phyloP scores from a whole-genome alignment of 768 basidiomycete species.

The Suillus americanus region DNA sequence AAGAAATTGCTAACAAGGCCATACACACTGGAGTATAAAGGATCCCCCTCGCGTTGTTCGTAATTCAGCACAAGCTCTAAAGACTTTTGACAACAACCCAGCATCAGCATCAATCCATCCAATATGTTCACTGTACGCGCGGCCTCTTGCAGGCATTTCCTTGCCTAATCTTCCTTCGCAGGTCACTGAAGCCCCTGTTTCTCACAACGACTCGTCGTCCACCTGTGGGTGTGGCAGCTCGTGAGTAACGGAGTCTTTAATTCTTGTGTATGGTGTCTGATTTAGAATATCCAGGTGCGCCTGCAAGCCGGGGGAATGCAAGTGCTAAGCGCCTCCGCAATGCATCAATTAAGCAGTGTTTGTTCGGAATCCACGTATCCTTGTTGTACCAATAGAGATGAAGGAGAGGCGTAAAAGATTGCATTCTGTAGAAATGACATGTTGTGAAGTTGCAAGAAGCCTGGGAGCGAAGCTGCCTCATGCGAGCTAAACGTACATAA shows the following conservation, averaged over 20 bases:
- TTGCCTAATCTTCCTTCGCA: not conserved
- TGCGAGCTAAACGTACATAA: not conserved
- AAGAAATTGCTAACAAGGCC: not conserved
- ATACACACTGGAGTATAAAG: not conserved
- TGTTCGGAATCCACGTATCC: not conserved
- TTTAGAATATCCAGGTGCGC: not conserved
- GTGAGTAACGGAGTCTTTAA: not conserved
- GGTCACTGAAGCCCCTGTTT: conserved; percentile 1
- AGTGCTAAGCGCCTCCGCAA: not conserved
- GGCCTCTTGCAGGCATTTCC: not conserved
- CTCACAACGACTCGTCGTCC: not conserved
- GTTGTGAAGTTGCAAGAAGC: not conserved
- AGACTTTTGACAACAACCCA: not conserved
- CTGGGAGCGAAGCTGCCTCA: not conserved
- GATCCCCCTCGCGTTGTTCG: not conserved
- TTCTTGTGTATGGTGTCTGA: not conserved
- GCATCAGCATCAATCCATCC: not conserved
- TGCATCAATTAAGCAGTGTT: not conserved
- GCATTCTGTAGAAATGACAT: not conserved
- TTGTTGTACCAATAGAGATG: not conserved
- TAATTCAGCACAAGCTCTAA: not conserved
- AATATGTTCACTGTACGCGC: not conserved
- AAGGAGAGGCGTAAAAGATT: not conserved
- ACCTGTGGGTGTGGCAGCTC: not conserved
- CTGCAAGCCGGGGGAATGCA: conserved; percentile 4